Conservation (phyloP, 2,329 filamentous ascomycete species). For the Fusarium veterinarium region DNA sequence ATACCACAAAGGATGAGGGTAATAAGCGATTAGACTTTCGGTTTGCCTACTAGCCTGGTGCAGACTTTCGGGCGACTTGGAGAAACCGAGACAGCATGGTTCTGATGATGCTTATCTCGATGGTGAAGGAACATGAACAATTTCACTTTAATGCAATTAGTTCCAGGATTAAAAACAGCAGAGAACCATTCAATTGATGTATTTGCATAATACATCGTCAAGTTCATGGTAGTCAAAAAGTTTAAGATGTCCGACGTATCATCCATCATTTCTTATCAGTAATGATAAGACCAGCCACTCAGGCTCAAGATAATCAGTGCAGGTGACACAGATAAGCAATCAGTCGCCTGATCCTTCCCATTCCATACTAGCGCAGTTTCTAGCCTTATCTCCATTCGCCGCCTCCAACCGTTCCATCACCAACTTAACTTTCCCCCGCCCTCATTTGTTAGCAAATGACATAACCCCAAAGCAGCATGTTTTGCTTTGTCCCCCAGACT, state of each 20-base stretch:
- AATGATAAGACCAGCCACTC: neutral
- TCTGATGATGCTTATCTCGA: too few relatives aligned
- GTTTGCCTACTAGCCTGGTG: neutral
- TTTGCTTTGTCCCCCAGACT: neutral
- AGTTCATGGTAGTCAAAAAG: neutral
- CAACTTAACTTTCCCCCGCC: conserved; percentile 16
- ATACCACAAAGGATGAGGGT: neutral
- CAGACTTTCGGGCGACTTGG: neutral
- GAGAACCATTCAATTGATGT: neutral
- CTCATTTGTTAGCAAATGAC: neutral
- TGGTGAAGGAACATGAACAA: too few relatives aligned
- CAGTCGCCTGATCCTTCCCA: conserved; percentile 22
- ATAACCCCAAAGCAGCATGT: conserved; percentile 23
- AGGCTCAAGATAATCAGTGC: neutral
- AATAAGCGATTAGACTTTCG: neutral
- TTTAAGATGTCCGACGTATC: neutral
- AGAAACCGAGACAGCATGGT: too few relatives aligned
- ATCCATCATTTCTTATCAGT: neutral
- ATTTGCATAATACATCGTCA: neutral
- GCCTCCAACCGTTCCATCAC: conserved; percentile 6
- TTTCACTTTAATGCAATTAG: too few relatives aligned
- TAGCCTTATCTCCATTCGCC: conserved; percentile 11
- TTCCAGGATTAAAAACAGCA: too few relatives aligned
- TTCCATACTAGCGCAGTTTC: neutral
- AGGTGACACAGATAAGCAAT: conserved; percentile 13